A percentile compares a stretch with the other conserved stretches of the same genome.
Evolutionary conservation across 306 rosid species (phyloP).

Genomic region (Quercus robur): DNA sequence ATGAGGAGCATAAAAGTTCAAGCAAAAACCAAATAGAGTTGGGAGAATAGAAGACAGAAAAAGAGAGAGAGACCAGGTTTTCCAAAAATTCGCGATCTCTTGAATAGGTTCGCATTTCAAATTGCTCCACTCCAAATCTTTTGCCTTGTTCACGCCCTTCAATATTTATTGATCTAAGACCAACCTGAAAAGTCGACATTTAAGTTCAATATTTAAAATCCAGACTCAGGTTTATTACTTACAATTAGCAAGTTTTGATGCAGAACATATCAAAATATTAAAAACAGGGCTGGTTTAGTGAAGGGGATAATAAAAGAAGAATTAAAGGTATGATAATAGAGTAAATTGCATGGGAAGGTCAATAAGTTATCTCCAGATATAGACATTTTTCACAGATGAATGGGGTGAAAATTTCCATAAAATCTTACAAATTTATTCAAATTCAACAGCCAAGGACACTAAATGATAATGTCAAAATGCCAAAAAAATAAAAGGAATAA

Average conservation of each 20-base stretch:
- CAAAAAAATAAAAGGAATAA: neutral
- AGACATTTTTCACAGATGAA: neutral
- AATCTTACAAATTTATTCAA: no score
- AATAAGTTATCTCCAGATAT: neutral
- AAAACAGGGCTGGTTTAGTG: neutral
- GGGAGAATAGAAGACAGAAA: no score
- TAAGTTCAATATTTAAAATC: neutral
- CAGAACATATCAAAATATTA: neutral
- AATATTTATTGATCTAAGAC: conserved; percentile 70
- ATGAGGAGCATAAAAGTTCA: neutral
- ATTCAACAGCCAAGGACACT: no score
- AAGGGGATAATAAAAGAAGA: neutral
- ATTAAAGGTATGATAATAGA: conserved; percentile 14
- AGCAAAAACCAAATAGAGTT: neutral
- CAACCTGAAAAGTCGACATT: conserved; percentile 60
- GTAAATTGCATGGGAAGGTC: neutral
- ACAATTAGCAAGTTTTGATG: neutral
- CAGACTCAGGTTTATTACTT: neutral
- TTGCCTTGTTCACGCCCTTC: conserved; percentile 96
- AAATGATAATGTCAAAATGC: no score
- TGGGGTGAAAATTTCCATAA: no score
- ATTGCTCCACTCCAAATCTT: conserved; percentile 86
- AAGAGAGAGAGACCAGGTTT: conserved; percentile 55
- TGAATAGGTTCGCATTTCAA: conserved; percentile 88
- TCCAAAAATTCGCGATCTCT: conserved; percentile 69